Base-by-base conservation (phyloP, 2,329 filamentous ascomycete species). In the Microthyrium microscopicum region DNA sequence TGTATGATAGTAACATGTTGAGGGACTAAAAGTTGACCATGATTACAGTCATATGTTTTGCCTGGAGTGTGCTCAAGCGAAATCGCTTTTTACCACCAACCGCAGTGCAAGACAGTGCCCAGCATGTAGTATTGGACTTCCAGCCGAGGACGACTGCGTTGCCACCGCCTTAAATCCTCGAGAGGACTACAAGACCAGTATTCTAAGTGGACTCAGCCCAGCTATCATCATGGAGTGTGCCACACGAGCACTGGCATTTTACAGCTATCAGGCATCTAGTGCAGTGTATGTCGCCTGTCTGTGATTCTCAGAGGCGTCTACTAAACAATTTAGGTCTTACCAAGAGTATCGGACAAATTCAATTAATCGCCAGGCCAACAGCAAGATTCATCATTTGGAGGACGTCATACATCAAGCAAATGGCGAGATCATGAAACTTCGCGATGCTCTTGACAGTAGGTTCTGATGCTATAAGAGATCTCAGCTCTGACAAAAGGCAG, bases 111-210 rank as follows among this genome's bases (percentile, higher is more conserved):
- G 67, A 26, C 57, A 57, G 2, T 95, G 85, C 49, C 85, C 83
- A 34, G 81, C 79, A 18, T 95, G 87, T 48, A 61, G 70, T 21
- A 67, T 71, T 3, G 62, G 64, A 6, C 65, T 94, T 3, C 57
- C 60, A 5, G 78, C 76, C 40, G 72, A 72, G 0, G 78, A 91
- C 44, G 82, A 91, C 56, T 79, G 74, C 4, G 71, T 79, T 7
- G 62, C 76, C 15, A 69, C 76, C 1, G 66, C 73, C 20, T 62
- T 94, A 26, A 79, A 76, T 39, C 83, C 83, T 0, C 75, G 73
- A 0, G 85, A 94, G 46, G 83, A 91, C 42, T 92, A 89, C 61
- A 92, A 92, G 54, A 83, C 80, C 0, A 85, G 76, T 39, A 70
- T 91, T 1, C 61, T 94, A 8, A 83, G 80, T 46, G 87, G 87